These are phyloP conservation scores for Penicillium verrucosum DNA, from an alignment of 2,329 filamentous ascomycete genomes.

Conservation along the genomic window DNA sequence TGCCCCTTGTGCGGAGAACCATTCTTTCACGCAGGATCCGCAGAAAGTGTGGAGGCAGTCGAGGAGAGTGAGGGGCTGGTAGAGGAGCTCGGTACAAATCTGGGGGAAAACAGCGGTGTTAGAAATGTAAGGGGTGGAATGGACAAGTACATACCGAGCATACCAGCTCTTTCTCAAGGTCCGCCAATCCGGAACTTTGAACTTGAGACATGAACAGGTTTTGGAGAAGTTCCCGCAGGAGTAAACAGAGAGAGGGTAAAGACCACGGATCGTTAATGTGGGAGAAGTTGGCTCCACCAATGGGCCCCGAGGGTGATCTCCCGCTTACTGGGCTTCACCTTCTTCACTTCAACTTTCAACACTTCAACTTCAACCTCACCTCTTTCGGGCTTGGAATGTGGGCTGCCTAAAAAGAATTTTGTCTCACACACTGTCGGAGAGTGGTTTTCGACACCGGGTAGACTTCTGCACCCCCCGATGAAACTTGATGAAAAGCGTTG, in stretches of 20 bases:
- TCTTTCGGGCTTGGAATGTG: not conserved
- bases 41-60: constrained; percentile 96
- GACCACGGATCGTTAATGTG: constrained; percentile 1
- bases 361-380: not conserved
- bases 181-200: constrained; percentile 46
- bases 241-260: not conserved
- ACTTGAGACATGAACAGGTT: constrained; percentile 6
- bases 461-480: not conserved
- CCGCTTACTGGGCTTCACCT: constrained; percentile 7
- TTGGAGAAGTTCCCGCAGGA: not conserved
- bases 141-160: constrained; percentile 72
- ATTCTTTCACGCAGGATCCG: constrained; percentile 90
- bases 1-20: constrained; percentile 79
- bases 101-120: constrained; percentile 37
- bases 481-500: not conserved
- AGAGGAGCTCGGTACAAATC: constrained; percentile 96
- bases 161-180: constrained; percentile 89
- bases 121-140: constrained; percentile 18
- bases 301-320: constrained; percentile 1
- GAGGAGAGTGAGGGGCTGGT: constrained; percentile 84
- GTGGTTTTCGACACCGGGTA: not conserved
- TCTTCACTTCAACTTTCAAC: not conserved
- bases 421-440: not conserved
- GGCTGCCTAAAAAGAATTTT: not conserved
- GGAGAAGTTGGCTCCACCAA: constrained; percentile 9